A percentile compares a stretch with the other conserved stretches of the same genome.
phyloP scores from a whole-genome alignment of 257 asterid genomes.

The Voacanga thouarsii region DNA sequence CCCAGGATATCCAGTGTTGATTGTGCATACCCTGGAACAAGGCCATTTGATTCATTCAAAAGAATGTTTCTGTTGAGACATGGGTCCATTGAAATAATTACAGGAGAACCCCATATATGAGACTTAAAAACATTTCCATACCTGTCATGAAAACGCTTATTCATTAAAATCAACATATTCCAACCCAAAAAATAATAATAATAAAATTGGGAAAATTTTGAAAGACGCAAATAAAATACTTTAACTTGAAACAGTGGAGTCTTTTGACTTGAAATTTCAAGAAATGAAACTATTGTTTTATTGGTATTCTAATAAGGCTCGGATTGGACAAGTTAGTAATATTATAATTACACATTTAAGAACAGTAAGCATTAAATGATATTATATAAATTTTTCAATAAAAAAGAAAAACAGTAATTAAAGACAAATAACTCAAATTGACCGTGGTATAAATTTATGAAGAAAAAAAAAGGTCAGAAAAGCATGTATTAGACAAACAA shows the following conservation, averaged over 20 bases:
- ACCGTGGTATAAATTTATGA: too few species aligned
- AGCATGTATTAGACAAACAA: too few species aligned
- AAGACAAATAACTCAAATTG: too few species aligned
- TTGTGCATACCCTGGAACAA: conserved; percentile 89
- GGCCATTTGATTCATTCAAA: conserved; percentile 76
- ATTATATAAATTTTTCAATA: too few species aligned
- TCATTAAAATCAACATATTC: not conserved
- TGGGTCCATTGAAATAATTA: conserved; percentile 89
- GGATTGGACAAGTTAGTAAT: not conserved
- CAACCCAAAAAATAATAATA: not conserved
- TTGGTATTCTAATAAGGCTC: not conserved
- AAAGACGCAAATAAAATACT: not conserved
- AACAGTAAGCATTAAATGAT: not conserved
- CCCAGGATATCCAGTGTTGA: conserved; percentile 55
- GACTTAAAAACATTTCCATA: conserved; percentile 81
- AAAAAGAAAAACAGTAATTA: too few species aligned
- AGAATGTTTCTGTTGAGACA: conserved; percentile 73
- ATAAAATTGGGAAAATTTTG: not conserved
- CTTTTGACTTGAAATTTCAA: not conserved
- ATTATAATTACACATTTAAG: too few species aligned
- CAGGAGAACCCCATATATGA: conserved; percentile 79
- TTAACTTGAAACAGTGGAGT: not conserved
- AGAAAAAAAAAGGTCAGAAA: too few species aligned
- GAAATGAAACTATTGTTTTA: not conserved
- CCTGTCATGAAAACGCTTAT: conserved; percentile 26